These are phyloP conservation scores for Alternaria rosae DNA, from an alignment of 2,329 filamentous ascomycete genomes.

Conservation along the genomic window DNA sequence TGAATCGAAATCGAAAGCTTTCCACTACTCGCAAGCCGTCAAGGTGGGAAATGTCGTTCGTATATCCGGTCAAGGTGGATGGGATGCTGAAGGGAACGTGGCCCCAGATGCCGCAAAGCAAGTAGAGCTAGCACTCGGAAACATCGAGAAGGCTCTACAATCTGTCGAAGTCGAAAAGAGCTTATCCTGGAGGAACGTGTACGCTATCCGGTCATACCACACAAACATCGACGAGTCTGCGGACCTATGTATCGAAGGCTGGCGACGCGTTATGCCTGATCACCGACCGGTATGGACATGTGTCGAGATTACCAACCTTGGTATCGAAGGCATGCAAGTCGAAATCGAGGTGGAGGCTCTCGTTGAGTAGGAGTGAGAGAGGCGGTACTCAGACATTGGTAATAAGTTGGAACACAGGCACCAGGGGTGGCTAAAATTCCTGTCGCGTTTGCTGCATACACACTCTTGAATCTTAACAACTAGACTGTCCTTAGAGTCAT, in stretches of 20 bases:
- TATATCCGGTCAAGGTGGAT: conserved; percentile 24
- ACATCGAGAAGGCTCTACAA: conserved; percentile 59
- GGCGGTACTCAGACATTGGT: not conserved
- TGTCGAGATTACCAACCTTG: conserved; percentile 18
- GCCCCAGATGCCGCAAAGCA: conserved; percentile 11
- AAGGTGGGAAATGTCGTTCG: conserved; percentile 17
- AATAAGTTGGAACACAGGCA: not conserved
- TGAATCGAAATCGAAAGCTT: conserved; percentile 13
- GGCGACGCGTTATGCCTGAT: conserved; percentile 15
- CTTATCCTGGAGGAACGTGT: conserved; percentile 55
- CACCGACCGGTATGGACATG: conserved; percentile 22
- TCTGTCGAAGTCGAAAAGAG: conserved; percentile 12
- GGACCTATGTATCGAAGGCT: not conserved
- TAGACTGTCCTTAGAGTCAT: not conserved
- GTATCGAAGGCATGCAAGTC: conserved; percentile 17
- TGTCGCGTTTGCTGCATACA: not conserved
- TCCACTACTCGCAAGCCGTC: conserved; percentile 22
- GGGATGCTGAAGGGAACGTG: conserved; percentile 17
- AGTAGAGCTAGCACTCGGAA: conserved; percentile 55
- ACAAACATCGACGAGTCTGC: conserved; percentile 10
- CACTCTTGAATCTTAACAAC: not conserved
- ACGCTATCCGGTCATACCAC: conserved; percentile 19
- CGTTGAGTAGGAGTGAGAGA: not conserved
- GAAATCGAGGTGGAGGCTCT: conserved; percentile 23
- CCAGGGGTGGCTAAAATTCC: not conserved